Evolutionary conservation across 192 early-diverging fungal genomes (phyloP), one percentile per base, ranked within the genome.

Genomic region (Mortierella alpina): DNA sequence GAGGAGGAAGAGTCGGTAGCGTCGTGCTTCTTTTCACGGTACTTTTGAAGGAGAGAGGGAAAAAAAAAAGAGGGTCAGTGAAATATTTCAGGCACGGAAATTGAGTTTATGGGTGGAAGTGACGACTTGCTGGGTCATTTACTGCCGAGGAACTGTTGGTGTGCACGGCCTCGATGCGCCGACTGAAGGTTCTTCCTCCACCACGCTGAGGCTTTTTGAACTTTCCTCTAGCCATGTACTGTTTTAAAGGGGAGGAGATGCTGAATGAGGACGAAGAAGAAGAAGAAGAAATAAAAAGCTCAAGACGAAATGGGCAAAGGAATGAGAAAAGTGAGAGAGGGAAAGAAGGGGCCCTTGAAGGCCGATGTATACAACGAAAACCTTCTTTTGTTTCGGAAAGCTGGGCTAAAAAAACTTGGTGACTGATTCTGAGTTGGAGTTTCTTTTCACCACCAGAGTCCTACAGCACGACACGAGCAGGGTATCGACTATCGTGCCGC

Each of bases 181-280:
- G 66, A 47, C 66, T 68, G 46, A 68, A 68, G 42, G 66, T 58
- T 8, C 66, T 56, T 11, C 66, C 66, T 44, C 66, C 66, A 44
- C 66, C 66, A 14, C 66, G 66, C 66, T 68, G 66, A 18, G 66
- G 66, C 42, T 68, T 68, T 22, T 68, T 68, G 55, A 68, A 68
- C 31, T 68, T 68, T 23, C 66, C 66, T 45, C 62, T 46, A 44
- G 61, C 70, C 61, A 71, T 72, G 56, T 31, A 3, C 3, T 31
- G 1, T 31, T 31, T 31, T 31, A 3, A 31, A 31, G 31, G 31
- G 46, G 48, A 41, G 4, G 18, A 44, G 17, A 12, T 13, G 18
- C 9, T n/a, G 41, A 46, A 14, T 41, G 22, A 45, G 47, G 51
- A 55, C 18, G 22, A 14, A 31, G 39, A 57, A 44, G 41, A 50